These are phyloP conservation scores for Albizia julibrissin DNA, from an alignment of 306 rosid species.

Conservation along the genomic window DNA sequence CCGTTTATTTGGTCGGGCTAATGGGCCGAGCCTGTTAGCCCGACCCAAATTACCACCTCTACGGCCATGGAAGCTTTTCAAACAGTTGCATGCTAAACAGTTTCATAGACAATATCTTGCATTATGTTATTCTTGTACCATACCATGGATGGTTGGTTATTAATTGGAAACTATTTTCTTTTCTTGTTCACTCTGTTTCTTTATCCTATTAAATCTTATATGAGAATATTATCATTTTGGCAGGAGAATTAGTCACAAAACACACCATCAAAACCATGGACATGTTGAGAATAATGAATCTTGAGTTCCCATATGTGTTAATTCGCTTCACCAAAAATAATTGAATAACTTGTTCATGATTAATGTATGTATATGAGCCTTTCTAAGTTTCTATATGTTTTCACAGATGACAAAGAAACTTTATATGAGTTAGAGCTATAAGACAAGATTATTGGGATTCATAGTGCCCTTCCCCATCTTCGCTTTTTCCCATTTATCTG, in stretches of 20 bases:
- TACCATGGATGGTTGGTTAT: slow-evolving; percentile 79
- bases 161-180: not conserved
- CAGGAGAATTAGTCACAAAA: slow-evolving; percentile 95
- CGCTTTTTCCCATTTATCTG: slow-evolving; percentile 90
- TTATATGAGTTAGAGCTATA: slow-evolving; percentile 55
- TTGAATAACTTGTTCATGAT: not conserved
- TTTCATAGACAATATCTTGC: slow-evolving; percentile 81
- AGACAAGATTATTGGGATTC: slow-evolving; percentile 64
- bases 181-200: not conserved
- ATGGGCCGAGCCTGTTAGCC: no score
- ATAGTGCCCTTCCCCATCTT: slow-evolving; percentile 78
- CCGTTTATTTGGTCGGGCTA: no score
- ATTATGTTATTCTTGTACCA: slow-evolving; percentile 85
- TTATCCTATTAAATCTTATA: slow-evolving; percentile 5
- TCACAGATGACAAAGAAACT: slow-evolving; percentile 71
- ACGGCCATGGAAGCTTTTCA: slow-evolving; percentile 99
- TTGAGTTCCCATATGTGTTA: slow-evolving; percentile 83
- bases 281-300: slow-evolving; percentile 92
- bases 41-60: no score
- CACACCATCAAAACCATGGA: slow-evolving; percentile 97
- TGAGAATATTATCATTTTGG: not conserved
- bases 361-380: not conserved
- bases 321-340: not conserved
- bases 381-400: no score
- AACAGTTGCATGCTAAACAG: slow-evolving; percentile 51